These are phyloP conservation scores for Graphilbum sp. DNA, from an alignment of 2,329 filamentous ascomycete species.

Conservation along the genomic window DNA sequence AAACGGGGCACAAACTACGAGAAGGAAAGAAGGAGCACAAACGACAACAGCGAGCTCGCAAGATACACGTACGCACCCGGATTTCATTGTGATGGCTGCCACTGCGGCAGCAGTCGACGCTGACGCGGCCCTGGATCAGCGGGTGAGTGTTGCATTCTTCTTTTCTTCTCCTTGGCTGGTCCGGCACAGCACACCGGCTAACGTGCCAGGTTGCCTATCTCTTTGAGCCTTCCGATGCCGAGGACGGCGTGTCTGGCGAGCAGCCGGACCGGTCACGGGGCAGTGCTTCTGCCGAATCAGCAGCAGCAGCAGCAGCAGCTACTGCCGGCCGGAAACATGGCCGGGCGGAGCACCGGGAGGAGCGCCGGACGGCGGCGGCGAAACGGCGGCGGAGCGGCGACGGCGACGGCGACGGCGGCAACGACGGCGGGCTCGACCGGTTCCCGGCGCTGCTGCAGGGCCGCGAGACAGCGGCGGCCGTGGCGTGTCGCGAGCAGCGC, in stretches of 20 bases:
- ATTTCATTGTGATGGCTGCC: too few species aligned
- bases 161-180: neutral
- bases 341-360: neutral
- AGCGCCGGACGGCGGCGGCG: neutral
- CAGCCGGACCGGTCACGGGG: too few species aligned
- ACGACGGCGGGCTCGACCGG: constrained; percentile 8
- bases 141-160: too few species aligned
- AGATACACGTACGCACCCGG: too few species aligned
- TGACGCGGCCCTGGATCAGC: too few species aligned
- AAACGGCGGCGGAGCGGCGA: neutral
- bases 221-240: constrained; percentile 34
- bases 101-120: too few species aligned
- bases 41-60: too few species aligned
- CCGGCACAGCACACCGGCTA: too few species aligned
- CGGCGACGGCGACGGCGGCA: neutral
- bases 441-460: constrained; percentile 41
- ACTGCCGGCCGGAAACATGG: neutral
- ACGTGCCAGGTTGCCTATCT: constrained; percentile 41
- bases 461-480: constrained; percentile 30
- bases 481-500: constrained; percentile 36
- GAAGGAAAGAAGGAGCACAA: too few species aligned
- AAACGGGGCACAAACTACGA: too few species aligned
- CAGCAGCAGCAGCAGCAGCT: neutral
- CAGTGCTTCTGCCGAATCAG: too few species aligned
- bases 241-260: constrained; percentile 9